Percentiles rank a stretch among this genome's conserved stretches.
Conservation (phyloP, 2,329 filamentous ascomycete genomes). For the Alternaria tenuissima region DNA sequence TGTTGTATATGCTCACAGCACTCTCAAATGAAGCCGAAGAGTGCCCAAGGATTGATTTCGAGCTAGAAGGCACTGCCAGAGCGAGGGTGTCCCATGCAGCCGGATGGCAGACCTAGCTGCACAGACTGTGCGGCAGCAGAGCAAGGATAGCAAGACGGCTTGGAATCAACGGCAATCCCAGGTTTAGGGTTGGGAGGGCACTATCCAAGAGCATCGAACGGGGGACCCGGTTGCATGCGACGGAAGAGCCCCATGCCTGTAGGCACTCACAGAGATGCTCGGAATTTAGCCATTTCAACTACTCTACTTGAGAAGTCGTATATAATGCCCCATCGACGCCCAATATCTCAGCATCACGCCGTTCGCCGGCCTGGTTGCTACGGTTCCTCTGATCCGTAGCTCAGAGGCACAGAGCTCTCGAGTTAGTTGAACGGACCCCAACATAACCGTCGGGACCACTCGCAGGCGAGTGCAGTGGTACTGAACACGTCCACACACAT, state of each 20-base stretch:
- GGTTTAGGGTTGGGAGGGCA: constrained; percentile 40
- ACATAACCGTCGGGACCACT: constrained; percentile 20
- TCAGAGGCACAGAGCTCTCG: constrained; percentile 6
- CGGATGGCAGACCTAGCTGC: constrained; percentile 30
- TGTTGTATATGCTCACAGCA: constrained; percentile 34
- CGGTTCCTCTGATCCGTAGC: constrained; percentile 41
- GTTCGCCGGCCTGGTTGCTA: constrained; percentile 27
- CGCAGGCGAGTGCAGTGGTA: constrained; percentile 29
- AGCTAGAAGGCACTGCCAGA: constrained; percentile 34
- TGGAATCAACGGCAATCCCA: constrained; percentile 46
- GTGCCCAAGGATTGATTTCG: constrained; percentile 32
- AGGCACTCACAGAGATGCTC: constrained; percentile 36
- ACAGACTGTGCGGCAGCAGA: constrained; percentile 39
- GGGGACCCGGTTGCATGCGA: constrained; percentile 39
- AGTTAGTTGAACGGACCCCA: constrained; percentile 14
- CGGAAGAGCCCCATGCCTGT: constrained; percentile 34
- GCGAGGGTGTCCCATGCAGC: constrained; percentile 43
- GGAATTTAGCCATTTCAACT: constrained; percentile 46
- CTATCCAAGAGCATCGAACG: constrained; percentile 34
- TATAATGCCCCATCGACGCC: constrained; percentile 40
- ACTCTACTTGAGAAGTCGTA: constrained; percentile 44
- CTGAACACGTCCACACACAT: constrained; percentile 43
- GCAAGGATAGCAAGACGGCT: constrained; percentile 35
- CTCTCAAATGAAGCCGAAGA: constrained; percentile 21
- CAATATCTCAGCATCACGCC: constrained; percentile 35